Conservation (phyloP, 441 rosid genomes). For the Breynia disticha region DNA sequence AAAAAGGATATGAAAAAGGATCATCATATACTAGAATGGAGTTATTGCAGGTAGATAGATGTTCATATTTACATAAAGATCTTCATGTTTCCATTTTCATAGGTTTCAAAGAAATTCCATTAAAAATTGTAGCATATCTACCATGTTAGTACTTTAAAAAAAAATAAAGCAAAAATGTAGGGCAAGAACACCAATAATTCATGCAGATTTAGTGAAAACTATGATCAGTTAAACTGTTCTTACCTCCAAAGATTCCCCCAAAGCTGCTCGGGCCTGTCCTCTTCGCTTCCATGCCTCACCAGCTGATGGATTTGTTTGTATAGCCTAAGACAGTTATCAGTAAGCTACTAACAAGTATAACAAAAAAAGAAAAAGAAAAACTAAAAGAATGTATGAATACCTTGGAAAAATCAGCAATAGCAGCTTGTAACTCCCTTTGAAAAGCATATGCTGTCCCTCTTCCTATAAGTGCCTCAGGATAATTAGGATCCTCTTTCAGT, state of each 20-base stretch:
- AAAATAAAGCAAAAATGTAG: no score
- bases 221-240: conserved; percentile 14
- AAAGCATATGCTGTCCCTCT: conserved; percentile 99
- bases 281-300: conserved; percentile 99
- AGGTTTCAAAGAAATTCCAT: not conserved
- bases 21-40: no score
- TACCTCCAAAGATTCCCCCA: conserved; percentile 84
- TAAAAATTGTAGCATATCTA: not conserved
- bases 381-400: conserved; percentile 24
- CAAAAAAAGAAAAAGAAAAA: not conserved
- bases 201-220: no score
- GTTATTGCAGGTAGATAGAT: no score
- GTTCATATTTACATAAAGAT: no score
- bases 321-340: conserved; percentile 48
- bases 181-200: no score
- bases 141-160: not conserved
- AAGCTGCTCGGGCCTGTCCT: conserved; percentile 98
- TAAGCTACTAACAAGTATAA: conserved; percentile 13
- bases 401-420: conserved; percentile 88
- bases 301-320: conserved; percentile 80
- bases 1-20: no score
- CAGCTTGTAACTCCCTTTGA: conserved; percentile 78
- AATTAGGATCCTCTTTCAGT: conserved; percentile 74
- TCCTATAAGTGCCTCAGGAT: conserved; percentile 95
- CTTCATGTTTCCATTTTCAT: not conserved